These are phyloP conservation scores for Mentha longifolia DNA, from an alignment of 257 asterid species.

Conservation along the genomic window DNA sequence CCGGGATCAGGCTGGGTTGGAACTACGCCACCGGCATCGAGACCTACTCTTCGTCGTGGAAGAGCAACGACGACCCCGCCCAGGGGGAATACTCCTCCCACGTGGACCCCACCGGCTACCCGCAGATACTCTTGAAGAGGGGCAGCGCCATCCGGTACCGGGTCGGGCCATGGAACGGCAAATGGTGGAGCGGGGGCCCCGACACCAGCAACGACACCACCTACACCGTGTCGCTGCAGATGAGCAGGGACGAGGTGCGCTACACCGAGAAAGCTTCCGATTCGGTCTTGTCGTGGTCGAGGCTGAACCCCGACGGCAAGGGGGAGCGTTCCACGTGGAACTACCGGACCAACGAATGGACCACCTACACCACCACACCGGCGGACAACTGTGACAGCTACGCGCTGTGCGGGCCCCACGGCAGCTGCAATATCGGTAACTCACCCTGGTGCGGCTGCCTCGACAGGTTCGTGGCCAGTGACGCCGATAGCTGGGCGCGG, in stretches of 20 bases:
- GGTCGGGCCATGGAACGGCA: conserved; percentile 32
- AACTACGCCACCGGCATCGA: conserved; percentile 8
- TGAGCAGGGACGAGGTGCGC: background rate
- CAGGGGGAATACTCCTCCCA: background rate
- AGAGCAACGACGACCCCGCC: conserved; percentile 12
- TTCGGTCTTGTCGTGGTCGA: background rate
- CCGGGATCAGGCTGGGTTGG: conserved; percentile 24
- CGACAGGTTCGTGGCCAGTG: background rate
- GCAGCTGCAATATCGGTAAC: background rate
- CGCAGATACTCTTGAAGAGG: background rate
- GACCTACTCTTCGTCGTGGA: conserved; percentile 11
- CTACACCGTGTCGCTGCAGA: background rate
- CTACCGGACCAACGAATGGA: background rate
- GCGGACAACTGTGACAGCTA: background rate
- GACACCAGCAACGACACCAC: background rate
- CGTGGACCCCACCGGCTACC: conserved; percentile 14
- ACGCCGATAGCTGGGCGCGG: background rate
- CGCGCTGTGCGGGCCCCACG: conserved; percentile 9
- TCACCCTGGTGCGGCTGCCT: conserved; percentile 4
- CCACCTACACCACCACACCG: background rate
- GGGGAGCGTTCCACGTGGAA: background rate
- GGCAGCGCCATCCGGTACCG: background rate
- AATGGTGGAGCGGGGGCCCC: background rate
- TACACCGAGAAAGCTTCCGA: background rate
- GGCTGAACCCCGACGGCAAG: background rate